These are phyloP conservation scores for Ceratocystis colombiana DNA, from an alignment of 2,329 filamentous ascomycete species.

Conservation along the genomic window DNA sequence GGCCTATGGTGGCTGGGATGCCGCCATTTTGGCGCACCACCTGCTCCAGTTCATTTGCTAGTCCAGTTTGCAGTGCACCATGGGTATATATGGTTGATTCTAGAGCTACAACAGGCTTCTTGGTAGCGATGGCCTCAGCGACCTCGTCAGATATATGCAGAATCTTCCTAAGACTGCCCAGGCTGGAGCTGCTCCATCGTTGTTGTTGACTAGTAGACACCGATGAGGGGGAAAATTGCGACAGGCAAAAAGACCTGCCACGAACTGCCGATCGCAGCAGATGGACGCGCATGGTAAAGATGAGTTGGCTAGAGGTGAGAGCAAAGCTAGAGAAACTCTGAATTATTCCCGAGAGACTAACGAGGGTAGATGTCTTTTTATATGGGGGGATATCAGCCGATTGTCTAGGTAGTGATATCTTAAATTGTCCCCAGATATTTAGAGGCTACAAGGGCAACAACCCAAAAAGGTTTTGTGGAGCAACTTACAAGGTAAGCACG, in stretches of 20 bases:
- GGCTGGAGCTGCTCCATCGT: conserved; percentile 25
- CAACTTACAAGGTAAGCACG: not conserved
- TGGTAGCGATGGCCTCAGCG: conserved; percentile 59
- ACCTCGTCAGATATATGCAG: conserved; percentile 76
- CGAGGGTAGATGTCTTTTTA: not conserved
- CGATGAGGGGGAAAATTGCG: not conserved
- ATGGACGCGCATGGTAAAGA: conserved; percentile 3
- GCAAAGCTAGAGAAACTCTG: not conserved
- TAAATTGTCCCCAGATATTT: not conserved
- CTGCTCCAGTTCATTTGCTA: conserved; percentile 70
- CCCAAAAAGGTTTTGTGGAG: not conserved
- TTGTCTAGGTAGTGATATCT: not conserved
- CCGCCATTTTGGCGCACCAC: conserved; percentile 71
- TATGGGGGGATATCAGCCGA: not conserved
- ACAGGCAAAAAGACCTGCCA: conserved; percentile 2
- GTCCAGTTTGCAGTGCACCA: conserved; percentile 64
- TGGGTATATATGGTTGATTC: conserved; percentile 98
- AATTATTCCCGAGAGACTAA: not conserved
- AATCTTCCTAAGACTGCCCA: conserved; percentile 36
- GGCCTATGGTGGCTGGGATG: conserved; percentile 81
- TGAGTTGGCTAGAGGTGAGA: not conserved
- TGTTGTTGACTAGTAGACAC: conserved; percentile 12
- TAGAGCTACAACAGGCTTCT: conserved; percentile 77
- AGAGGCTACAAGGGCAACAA: not conserved
- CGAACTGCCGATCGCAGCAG: conserved; percentile 15